Percentiles rank a stretch among this genome's conserved stretches.
phyloP scores from a whole-genome alignment of 805 yeast species.

The Jamesozyma rosinii region DNA sequence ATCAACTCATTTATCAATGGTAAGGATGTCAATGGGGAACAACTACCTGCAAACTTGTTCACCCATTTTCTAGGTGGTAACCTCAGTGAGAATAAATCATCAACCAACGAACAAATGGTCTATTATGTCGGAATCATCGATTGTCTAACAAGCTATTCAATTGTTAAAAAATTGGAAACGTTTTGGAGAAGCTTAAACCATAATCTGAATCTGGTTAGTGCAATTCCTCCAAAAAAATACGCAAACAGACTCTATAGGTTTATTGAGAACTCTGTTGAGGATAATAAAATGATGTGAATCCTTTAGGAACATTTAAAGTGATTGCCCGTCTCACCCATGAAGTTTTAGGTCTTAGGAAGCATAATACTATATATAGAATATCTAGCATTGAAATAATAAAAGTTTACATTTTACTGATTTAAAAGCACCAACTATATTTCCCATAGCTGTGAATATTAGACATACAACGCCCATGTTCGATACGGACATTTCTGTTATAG shows the following conservation, averaged over 20 bases:
- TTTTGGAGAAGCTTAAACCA: conserved; percentile 75
- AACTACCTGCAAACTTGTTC: conserved; percentile 34
- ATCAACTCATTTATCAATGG: conserved; percentile 36
- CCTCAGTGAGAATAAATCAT: conserved; percentile 47
- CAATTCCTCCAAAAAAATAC: conserved; percentile 84
- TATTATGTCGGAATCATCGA: conserved; percentile 93
- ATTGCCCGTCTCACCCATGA: too few relatives aligned
- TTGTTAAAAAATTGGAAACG: conserved; percentile 66
- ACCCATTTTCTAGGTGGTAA: conserved; percentile 82
- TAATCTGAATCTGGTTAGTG: conserved; percentile 63
- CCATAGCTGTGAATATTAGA: too few relatives aligned
- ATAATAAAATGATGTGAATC: too few relatives aligned
- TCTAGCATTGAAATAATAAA: too few relatives aligned
- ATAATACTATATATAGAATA: too few relatives aligned
- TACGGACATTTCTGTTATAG: too few relatives aligned
- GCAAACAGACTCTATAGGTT: conserved; percentile 78
- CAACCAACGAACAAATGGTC: conserved; percentile 51
- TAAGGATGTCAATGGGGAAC: background rate
- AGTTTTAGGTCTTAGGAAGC: too few relatives aligned
- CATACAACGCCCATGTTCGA: too few relatives aligned
- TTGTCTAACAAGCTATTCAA: conserved; percentile 73
- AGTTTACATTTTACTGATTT: too few relatives aligned
- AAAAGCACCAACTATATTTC: too few relatives aligned
- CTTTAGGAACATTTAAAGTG: too few relatives aligned
- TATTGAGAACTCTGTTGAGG: conserved; percentile 37